A percentile compares a stretch with the other conserved stretches of the same genome.
Evolutionary conservation across 129 eudicot species (phyloP).

Genomic region (Pseudognaphalium luteoalbum): DNA sequence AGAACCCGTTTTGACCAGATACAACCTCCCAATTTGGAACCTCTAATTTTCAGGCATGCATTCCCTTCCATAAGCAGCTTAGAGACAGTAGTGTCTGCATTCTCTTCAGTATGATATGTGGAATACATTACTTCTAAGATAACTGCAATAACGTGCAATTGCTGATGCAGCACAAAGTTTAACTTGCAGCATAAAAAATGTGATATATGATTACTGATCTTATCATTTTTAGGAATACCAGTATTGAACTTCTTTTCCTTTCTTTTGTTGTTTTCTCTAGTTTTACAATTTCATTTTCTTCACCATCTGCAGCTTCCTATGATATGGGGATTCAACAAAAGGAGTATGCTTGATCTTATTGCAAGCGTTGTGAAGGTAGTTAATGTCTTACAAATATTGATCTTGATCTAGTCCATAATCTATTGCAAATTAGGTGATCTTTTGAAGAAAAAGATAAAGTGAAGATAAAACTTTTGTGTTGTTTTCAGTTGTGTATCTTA

Average conservation of each 20-base stretch:
- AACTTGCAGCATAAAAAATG: background rate
- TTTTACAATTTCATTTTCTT: conserved; percentile 14
- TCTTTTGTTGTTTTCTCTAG: background rate
- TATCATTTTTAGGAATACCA: background rate
- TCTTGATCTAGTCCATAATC: conserved; percentile 2
- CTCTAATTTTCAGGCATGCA: background rate
- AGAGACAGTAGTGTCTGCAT: too few relatives aligned
- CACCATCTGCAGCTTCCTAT: conserved; percentile 61
- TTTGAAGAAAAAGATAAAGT: background rate
- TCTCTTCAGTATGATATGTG: conserved; percentile 4
- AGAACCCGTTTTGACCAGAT: background rate
- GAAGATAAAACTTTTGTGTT: background rate
- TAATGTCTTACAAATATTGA: conserved; percentile 6
- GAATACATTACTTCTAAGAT: background rate
- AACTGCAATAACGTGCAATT: background rate
- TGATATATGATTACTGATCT: background rate
- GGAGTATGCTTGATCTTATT: conserved; percentile 90
- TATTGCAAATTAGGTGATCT: background rate
- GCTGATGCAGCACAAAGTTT: background rate
- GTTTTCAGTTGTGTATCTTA: conserved; percentile 6
- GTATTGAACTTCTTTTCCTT: conserved; percentile 11
- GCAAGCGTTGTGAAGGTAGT: conserved; percentile 86
- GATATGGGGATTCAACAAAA: conserved; percentile 70
- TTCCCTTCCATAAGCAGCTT: background rate
- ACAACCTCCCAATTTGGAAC: background rate